Percentiles rank a stretch among this genome's conserved stretches.
Evolutionary conservation across 139 green algal species (phyloP).

Genomic region (Picochlorum sp.): DNA sequence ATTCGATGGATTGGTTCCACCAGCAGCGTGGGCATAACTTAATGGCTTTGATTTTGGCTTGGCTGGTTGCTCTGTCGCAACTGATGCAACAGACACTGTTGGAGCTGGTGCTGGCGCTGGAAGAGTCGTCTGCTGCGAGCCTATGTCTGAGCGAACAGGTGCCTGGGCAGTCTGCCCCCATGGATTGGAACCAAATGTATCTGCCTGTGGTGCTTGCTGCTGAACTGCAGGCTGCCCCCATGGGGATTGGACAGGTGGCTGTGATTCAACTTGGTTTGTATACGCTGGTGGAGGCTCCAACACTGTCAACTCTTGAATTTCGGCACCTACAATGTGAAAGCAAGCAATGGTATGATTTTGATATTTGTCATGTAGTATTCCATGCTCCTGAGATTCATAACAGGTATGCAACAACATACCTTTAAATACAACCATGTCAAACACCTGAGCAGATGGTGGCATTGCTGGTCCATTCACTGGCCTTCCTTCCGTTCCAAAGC

Average conservation of each 20-base stretch:
- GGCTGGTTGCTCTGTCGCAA: background rate
- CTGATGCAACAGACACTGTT: constrained; percentile 17
- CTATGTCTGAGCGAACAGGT: background rate
- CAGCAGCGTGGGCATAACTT: constrained; percentile 15
- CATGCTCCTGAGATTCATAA: no score
- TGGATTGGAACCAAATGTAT: constrained; percentile 10
- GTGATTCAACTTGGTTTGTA: background rate
- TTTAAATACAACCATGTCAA: constrained; percentile 90
- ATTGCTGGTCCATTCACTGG: constrained; percentile 26
- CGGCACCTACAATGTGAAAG: constrained; percentile 34
- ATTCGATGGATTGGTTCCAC: constrained; percentile 1
- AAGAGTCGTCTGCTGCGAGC: background rate
- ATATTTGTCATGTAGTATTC: no score
- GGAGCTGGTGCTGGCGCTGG: constrained; percentile 20
- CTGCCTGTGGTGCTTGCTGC: background rate
- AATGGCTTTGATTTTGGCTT: background rate
- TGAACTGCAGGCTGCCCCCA: constrained; percentile 10
- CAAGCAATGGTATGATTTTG: background rate
- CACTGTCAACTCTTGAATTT: constrained; percentile 88
- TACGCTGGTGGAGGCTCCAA: constrained; percentile 19
- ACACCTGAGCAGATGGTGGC: constrained; percentile 67
- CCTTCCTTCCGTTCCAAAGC: constrained; percentile 87
- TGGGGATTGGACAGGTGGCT: background rate
- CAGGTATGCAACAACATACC: constrained; percentile 29
- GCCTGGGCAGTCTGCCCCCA: constrained; percentile 11